Base-by-base conservation (phyloP, 1,139 yeast species). In the Kodamaea derodonti region DNA sequence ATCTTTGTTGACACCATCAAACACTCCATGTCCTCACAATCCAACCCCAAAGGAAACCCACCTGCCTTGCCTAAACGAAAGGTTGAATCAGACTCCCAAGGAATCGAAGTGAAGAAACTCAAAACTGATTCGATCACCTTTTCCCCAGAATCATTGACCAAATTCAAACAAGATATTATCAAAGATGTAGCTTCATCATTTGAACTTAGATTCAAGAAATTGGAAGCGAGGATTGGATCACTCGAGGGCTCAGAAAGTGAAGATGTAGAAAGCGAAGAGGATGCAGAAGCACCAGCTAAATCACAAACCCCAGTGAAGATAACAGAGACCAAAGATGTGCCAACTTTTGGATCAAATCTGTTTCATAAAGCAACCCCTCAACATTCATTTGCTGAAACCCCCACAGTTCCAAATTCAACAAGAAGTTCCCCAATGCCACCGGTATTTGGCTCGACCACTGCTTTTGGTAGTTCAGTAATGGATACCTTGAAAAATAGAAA, bases 391-490 rank as follows among this genome's bases (percentile, higher is more conserved):
- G 29, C 25, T 14, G 41, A 37, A 30, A 16, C 30, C 16, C 30
- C 33, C 18, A 28, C 37, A 14, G 56, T 4, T 37, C 53, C 25
- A 55, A 52, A 36, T 69, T 33, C 40, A 7, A 20, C 31, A 8
- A 25, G 16, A 15, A 31, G 7, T 14, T 27, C 40, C 4, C 36
- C 37, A 5, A 29, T 20, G 23, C 20, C 27, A 14, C 41, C 68
- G 2, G 67, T 61, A 1, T 69, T 69, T 51, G 75, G 75, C 4
- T 57, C 78, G 6, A 58, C 75, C n/a, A 67, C 74, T 2, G 51
- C 79, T 1, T 81, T 82, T 58, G 82, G 82, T n/a, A 76, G 69
- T 14, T 27, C 31, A 11, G 36, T 49, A 2, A 33, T 45, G 20
- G 54, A 50, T n/a, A 49, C 42, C 16, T 32, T 53, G 36, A 57